These are phyloP conservation scores for Cryphonectria carpinicola DNA, from an alignment of 2,329 filamentous ascomycete species.

Conservation along the genomic window DNA sequence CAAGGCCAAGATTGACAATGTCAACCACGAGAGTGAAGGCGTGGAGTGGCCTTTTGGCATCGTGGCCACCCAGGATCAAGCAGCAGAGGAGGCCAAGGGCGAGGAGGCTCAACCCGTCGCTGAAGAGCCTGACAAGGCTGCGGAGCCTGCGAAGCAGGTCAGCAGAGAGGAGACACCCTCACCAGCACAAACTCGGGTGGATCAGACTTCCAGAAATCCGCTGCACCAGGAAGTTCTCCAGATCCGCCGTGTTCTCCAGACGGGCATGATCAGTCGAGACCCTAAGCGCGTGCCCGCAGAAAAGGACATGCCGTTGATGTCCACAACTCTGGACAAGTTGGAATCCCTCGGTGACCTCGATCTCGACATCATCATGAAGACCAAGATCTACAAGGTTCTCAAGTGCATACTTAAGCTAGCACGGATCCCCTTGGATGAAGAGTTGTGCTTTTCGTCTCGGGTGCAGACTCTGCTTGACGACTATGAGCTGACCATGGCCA, in stretches of 20 bases:
- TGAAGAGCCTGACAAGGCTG: background rate
- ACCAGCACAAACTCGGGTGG: background rate
- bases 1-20: background rate
- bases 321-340: constrained; percentile 1
- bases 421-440: constrained; percentile 7
- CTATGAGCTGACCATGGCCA: constrained; percentile 14
- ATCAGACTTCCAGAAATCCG: background rate
- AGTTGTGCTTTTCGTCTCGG: constrained; percentile 12
- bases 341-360: constrained; percentile 10
- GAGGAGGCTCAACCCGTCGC: background rate
- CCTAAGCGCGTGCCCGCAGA: background rate
- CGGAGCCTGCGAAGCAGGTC: background rate
- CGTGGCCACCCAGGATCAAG: background rate
- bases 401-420: constrained; percentile 10
- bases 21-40: background rate
- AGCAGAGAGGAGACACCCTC: background rate
- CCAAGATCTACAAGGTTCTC: constrained; percentile 18
- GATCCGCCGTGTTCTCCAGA: constrained; percentile 13
- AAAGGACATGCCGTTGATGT: constrained; percentile 6
- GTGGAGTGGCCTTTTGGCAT: background rate
- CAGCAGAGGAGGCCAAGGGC: background rate
- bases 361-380: background rate
- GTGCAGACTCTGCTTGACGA: constrained; percentile 14
- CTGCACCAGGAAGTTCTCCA: background rate
- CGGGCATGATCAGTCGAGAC: background rate